These are phyloP conservation scores for Nemania sp. DNA, from an alignment of 2,329 filamentous ascomycete genomes.

Conservation along the genomic window DNA sequence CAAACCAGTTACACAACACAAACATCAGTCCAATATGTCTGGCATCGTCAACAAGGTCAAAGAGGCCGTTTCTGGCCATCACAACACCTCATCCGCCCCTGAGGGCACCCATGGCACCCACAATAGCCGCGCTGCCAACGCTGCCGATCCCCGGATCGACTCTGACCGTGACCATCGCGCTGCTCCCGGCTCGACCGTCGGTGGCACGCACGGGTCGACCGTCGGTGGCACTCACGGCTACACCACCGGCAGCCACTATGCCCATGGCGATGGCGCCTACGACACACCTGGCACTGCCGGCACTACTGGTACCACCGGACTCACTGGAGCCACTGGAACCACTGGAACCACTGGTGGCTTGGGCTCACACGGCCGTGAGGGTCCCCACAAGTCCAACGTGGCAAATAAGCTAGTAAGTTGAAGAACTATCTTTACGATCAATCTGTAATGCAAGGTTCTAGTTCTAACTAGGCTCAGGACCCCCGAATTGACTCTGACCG, in stretches of 20 bases:
- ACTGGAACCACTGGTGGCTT: constrained; percentile 28
- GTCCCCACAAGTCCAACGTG: constrained; percentile 52
- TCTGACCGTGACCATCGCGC: constrained; percentile 41
- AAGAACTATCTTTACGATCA: not conserved
- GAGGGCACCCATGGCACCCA: constrained; percentile 41
- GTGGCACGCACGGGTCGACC: constrained; percentile 30
- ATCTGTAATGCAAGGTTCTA: not conserved
- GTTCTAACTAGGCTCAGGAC: constrained; percentile 38
- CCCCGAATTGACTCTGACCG: constrained; percentile 59
- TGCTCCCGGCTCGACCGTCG: constrained; percentile 31
- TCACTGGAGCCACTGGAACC: constrained; percentile 27
- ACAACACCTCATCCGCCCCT: constrained; percentile 34
- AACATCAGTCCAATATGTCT: constrained; percentile 52
- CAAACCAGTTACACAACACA: not conserved
- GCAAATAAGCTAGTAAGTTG: constrained; percentile 48
- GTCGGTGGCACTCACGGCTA: constrained; percentile 31
- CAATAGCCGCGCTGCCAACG: constrained; percentile 33
- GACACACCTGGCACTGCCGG: not conserved
- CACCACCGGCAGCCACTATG: constrained; percentile 31
- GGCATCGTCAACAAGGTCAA: constrained; percentile 63
- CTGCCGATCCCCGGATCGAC: constrained; percentile 42
- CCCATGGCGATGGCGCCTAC: constrained; percentile 6
- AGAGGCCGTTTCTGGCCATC: constrained; percentile 54
- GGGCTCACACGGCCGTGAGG: too few relatives aligned
- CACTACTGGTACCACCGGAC: constrained; percentile 4